Evolutionary conservation across 2,329 filamentous ascomycete species (phyloP).

Genomic region (Hirsutella rhossiliensis): DNA sequence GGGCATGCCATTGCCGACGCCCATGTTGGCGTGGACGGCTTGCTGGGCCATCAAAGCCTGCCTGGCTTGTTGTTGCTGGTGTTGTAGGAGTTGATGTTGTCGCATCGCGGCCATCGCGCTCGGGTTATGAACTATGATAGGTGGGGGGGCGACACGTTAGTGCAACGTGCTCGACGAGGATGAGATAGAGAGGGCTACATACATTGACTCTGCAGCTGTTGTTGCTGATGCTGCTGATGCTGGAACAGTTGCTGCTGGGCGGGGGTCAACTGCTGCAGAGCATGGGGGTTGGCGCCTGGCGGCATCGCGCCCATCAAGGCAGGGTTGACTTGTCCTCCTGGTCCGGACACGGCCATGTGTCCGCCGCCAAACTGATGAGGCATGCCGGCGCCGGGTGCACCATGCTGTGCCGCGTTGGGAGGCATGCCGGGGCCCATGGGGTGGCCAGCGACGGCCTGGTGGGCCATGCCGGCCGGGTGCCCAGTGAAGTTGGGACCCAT

Average conservation of each 20-base stretch:
- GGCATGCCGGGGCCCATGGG: constrained; percentile 51
- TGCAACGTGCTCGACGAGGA: not conserved
- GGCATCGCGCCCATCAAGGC: constrained; percentile 70
- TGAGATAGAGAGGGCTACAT: constrained; percentile 5
- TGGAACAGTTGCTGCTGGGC: constrained; percentile 44
- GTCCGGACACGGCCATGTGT: constrained; percentile 62
- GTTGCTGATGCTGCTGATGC: constrained; percentile 39
- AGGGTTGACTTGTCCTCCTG: constrained; percentile 60
- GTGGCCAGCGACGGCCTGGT: constrained; percentile 56
- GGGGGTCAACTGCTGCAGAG: constrained; percentile 60
- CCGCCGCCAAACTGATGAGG: constrained; percentile 51
- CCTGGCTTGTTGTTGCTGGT: constrained; percentile 38
- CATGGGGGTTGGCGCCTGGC: constrained; percentile 54
- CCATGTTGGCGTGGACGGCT: constrained; percentile 39
- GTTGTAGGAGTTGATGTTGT: constrained; percentile 45
- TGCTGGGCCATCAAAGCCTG: constrained; percentile 45
- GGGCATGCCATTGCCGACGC: constrained; percentile 27
- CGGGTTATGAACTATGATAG: constrained; percentile 21
- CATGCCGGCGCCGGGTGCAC: constrained; percentile 51
- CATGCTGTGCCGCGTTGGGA: constrained; percentile 59
- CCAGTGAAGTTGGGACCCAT: constrained; percentile 52
- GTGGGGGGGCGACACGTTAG: not conserved
- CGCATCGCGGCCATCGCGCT: constrained; percentile 29
- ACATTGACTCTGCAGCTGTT: constrained; percentile 23
- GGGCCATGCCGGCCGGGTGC: constrained; percentile 60